These are phyloP conservation scores for Sicyos edulis DNA, from an alignment of 306 rosid species.

Conservation along the genomic window DNA sequence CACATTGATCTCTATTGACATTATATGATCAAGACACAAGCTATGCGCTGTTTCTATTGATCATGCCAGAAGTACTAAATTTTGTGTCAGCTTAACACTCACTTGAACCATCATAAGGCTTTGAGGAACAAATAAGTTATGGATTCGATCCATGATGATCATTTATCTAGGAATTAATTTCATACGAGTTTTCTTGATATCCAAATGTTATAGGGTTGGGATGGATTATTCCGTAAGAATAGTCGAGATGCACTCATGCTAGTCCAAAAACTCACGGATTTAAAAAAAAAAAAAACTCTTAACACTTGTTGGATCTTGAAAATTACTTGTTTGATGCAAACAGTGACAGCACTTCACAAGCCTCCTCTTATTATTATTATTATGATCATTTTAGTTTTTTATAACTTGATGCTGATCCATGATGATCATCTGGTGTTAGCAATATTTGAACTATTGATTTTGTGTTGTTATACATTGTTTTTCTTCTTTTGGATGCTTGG, in stretches of 20 bases:
- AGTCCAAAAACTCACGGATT: too few species aligned
- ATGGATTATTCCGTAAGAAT: too few species aligned
- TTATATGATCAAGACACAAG: background rate
- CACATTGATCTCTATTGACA: background rate
- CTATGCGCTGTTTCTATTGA: background rate
- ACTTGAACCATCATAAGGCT: too few species aligned
- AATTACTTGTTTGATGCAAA: background rate
- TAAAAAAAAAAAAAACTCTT: background rate
- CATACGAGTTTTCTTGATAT: too few species aligned
- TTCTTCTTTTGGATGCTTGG: constrained; percentile 3
- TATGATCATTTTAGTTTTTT: background rate
- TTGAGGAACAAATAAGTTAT: too few species aligned
- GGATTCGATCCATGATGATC: too few species aligned
- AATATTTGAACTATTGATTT: background rate
- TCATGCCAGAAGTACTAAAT: background rate
- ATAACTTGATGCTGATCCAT: background rate
- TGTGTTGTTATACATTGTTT: background rate
- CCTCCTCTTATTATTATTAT: background rate
- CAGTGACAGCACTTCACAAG: background rate
- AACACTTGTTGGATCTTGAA: background rate
- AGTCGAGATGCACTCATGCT: too few species aligned
- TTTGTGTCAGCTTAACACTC: background rate
- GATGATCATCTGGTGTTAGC: background rate
- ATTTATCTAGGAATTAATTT: too few species aligned
- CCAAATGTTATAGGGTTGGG: too few species aligned